Conservation (phyloP, 768 basidiomycete species). For the Sporobolomyces roseus region DNA sequence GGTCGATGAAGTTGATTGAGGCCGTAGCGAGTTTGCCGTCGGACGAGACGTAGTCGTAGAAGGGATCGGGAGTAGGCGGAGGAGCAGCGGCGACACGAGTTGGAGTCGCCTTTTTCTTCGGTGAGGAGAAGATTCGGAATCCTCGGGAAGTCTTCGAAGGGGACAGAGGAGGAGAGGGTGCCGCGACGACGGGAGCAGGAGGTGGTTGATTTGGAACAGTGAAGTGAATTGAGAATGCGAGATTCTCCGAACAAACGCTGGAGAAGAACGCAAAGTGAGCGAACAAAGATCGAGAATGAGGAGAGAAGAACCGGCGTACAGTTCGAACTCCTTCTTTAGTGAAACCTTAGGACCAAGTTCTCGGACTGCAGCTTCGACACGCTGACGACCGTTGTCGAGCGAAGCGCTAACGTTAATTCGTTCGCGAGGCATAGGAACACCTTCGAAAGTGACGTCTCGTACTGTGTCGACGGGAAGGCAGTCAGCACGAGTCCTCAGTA, state of each 20-base stretch:
- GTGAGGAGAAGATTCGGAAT: slow-evolving; percentile 51
- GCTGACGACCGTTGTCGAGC: slow-evolving; percentile 94
- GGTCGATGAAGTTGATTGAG: slow-evolving; percentile 82
- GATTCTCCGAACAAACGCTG: slow-evolving; percentile 87
- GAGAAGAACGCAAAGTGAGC: not conserved
- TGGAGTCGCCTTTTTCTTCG: slow-evolving; percentile 47
- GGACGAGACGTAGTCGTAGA: slow-evolving; percentile 74
- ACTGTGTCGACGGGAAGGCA: slow-evolving; percentile 60
- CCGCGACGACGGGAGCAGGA: slow-evolving; percentile 51
- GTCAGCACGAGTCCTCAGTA: not conserved
- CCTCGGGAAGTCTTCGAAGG: slow-evolving; percentile 55
- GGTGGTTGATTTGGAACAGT: slow-evolving; percentile 81
- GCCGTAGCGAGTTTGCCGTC: slow-evolving; percentile 85
- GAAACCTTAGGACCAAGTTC: slow-evolving; percentile 59
- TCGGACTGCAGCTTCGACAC: slow-evolving; percentile 68
- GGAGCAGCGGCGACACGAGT: slow-evolving; percentile 44
- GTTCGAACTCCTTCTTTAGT: slow-evolving; percentile 84
- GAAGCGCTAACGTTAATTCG: slow-evolving; percentile 74
- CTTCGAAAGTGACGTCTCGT: slow-evolving; percentile 66
- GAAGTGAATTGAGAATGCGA: slow-evolving; percentile 86
- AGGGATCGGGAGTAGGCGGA: slow-evolving; percentile 60
- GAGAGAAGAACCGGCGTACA: slow-evolving; percentile 59
- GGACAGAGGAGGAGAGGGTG: slow-evolving; percentile 62
- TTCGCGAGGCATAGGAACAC: slow-evolving; percentile 73
- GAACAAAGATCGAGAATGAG: slow-evolving; percentile 22